Conservation (phyloP, 352 stramenopile species). For the Phytophthora constricta region DNA sequence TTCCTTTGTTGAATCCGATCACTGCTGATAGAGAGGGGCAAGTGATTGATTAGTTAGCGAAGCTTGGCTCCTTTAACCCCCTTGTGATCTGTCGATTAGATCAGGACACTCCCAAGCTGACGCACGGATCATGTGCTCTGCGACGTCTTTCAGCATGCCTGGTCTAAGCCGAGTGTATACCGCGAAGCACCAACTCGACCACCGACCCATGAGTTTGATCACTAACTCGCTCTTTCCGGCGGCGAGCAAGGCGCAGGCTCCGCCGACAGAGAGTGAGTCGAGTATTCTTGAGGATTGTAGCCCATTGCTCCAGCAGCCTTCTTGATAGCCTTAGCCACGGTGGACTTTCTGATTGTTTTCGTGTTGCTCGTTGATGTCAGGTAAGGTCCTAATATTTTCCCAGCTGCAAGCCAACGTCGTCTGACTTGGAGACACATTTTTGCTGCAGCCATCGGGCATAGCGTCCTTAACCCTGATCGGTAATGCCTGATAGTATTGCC, state of each 20-base stretch:
- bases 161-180: too few species aligned
- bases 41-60: too few species aligned
- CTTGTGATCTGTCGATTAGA: too few species aligned
- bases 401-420: constrained; percentile 1
- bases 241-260: constrained; percentile 30
- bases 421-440: constrained; percentile 14
- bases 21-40: too few species aligned
- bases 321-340: constrained; percentile 27
- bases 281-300: constrained; percentile 19
- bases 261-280: constrained; percentile 30
- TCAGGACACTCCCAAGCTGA: too few species aligned
- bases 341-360: constrained; percentile 26
- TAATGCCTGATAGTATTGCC: constrained; percentile 21
- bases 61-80: too few species aligned
- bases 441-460: neutral
- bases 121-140: too few species aligned
- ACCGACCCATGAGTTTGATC: too few species aligned
- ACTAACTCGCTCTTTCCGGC: constrained; percentile 34
- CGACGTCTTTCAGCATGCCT: too few species aligned
- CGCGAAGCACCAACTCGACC: too few species aligned
- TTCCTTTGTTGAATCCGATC: too few species aligned
- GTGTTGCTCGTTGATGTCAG: constrained; percentile 11
- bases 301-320: constrained; percentile 18
- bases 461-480: neutral
- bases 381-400: constrained; percentile 19